Conservation (phyloP, 2,329 filamentous ascomycete species). For the Cryphonectria nitschkei region DNA sequence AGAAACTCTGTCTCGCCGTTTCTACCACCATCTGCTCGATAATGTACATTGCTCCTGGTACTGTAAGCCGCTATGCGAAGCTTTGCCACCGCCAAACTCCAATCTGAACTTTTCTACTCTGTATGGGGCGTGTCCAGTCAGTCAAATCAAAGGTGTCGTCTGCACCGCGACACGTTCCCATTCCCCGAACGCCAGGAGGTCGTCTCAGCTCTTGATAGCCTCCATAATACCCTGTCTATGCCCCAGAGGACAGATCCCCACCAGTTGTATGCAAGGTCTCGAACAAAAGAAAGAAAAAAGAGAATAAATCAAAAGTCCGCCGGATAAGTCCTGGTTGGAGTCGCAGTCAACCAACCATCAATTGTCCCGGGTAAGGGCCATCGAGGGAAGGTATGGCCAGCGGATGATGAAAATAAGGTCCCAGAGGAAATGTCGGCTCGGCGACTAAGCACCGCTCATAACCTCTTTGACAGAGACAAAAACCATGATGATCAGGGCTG, state of each 20-base stretch:
- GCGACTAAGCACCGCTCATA: slow-evolving; percentile 18
- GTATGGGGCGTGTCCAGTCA: neutral
- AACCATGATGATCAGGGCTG: slow-evolving; percentile 17
- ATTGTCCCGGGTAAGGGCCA: neutral
- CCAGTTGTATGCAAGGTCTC: slow-evolving; percentile 14
- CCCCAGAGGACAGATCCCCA: slow-evolving; percentile 30
- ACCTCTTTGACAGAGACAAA: neutral
- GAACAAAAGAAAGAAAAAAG: neutral
- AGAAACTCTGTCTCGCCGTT: neutral
- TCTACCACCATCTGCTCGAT: neutral
- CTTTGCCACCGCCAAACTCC: neutral
- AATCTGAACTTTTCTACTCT: neutral
- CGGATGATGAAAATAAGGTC: neutral
- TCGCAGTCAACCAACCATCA: neutral
- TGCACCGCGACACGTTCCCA: slow-evolving; percentile 9
- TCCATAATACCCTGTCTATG: slow-evolving; percentile 39
- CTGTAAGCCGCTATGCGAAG: slow-evolving; percentile 10
- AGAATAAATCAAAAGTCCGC: neutral
- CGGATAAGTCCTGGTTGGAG: neutral
- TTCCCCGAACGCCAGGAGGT: slow-evolving; percentile 45
- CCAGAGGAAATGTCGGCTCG: neutral
- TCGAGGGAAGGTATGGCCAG: neutral
- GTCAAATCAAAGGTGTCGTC: slow-evolving; percentile 25
- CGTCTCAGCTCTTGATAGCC: slow-evolving; percentile 62
- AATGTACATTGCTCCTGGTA: slow-evolving; percentile 1